A percentile compares a stretch with the other conserved stretches of the same genome.
Evolutionary conservation across 2,329 filamentous ascomycete species (phyloP).

Genomic region (Fusarium algeriense): DNA sequence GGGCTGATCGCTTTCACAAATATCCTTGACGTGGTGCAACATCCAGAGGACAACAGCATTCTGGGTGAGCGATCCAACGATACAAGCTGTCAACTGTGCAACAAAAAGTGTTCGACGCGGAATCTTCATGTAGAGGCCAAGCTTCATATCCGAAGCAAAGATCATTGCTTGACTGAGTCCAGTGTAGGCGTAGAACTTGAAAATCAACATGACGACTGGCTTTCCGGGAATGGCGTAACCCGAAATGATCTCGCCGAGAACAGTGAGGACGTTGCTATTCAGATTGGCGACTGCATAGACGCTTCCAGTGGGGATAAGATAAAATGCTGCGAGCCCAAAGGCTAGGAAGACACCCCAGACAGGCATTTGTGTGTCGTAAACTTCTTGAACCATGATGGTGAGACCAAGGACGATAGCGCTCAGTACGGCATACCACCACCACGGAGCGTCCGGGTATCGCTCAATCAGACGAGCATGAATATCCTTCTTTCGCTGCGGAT

Average conservation of each 20-base stretch:
- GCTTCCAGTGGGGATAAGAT: neutral
- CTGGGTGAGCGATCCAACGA: neutral
- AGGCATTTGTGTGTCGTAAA: constrained; percentile 2
- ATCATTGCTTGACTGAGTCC: constrained; percentile 1
- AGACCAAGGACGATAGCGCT: neutral
- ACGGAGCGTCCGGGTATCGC: neutral
- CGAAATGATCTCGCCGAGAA: neutral
- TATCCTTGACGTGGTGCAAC: constrained; percentile 4
- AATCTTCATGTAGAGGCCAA: constrained; percentile 7
- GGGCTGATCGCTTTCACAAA: neutral
- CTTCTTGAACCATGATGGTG: constrained; percentile 6
- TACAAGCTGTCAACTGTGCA: neutral
- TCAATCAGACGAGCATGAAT: constrained; percentile 3
- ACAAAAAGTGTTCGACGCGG: neutral
- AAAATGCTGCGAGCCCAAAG: neutral
- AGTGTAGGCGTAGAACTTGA: constrained; percentile 9
- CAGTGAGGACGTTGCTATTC: neutral
- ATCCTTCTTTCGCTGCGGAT: neutral
- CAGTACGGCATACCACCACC: constrained; percentile 8
- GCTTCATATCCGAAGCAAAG: constrained; percentile 7
- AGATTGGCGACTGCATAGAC: neutral
- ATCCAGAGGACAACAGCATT: constrained; percentile 2
- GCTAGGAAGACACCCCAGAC: constrained; percentile 4
- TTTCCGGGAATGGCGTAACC: neutral
- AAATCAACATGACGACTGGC: constrained; percentile 3